Percentiles rank a stretch among this genome's conserved stretches.
These are phyloP conservation scores for Oryza coarctata DNA, from an alignment of 176 grass and related monocot species.

Conservation along the genomic window DNA sequence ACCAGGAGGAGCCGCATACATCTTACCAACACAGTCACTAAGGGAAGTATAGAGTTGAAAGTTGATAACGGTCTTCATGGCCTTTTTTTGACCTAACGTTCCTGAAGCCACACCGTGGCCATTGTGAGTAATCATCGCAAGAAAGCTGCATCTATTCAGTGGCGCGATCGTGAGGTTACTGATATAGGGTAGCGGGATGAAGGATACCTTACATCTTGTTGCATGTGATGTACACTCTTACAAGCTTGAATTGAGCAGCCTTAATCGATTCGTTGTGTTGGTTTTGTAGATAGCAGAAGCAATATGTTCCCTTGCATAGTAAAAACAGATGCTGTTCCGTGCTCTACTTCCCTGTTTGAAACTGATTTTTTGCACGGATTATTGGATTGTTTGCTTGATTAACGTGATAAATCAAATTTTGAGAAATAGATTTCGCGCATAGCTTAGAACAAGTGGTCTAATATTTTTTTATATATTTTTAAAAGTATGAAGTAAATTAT, in stretches of 20 bases:
- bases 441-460: no score
- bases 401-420: no score
- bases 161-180: background rate
- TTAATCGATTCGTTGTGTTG: background rate
- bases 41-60: background rate
- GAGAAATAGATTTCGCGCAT: no score
- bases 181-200: background rate
- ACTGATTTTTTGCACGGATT: no score
- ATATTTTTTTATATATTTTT: no score
- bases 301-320: no score
- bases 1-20: slow-evolving; percentile 6
- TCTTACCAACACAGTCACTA: background rate
- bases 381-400: no score
- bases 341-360: no score
- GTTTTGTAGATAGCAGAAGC: background rate
- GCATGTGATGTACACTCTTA: background rate
- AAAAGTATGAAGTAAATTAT: no score
- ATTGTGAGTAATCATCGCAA: background rate
- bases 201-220: background rate
- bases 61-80: background rate
- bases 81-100: slow-evolving; percentile 33
- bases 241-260: background rate
- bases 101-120: background rate
- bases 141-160: background rate
- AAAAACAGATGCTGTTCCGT: no score